These are phyloP conservation scores for Funneliformis caledonium DNA, from an alignment of 371 early-diverging fungal species.

Conservation along the genomic window DNA sequence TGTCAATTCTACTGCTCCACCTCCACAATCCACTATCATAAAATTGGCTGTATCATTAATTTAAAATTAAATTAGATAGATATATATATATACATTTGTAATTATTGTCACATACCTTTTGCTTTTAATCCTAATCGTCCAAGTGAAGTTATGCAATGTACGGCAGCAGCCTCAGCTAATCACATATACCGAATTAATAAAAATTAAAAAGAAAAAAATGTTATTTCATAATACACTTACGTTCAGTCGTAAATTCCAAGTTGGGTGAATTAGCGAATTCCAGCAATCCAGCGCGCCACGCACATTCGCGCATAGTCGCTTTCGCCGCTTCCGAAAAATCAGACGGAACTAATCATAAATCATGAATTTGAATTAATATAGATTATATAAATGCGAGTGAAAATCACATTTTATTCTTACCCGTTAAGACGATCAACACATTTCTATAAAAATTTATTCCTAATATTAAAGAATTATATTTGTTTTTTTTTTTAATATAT, in stretches of 20 bases:
- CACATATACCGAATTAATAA: neutral
- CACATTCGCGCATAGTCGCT: constrained; percentile 29
- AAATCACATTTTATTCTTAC: neutral
- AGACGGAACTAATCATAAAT: neutral
- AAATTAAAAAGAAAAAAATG: neutral
- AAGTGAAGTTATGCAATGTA: constrained; percentile 21
- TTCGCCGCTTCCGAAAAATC: constrained; percentile 20
- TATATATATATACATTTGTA: neutral
- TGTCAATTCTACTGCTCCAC: constrained; percentile 63
- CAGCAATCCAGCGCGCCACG: neutral
- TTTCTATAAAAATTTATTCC: constrained; percentile 7
- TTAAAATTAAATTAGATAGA: neutral
- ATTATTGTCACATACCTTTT: neutral
- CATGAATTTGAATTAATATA: neutral
- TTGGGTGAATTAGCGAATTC: neutral
- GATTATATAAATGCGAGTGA: neutral
- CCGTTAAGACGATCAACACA: neutral
- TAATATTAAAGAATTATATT: neutral
- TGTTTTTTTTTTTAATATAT: neutral
- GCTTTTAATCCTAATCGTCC: constrained; percentile 7
- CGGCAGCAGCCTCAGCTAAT: constrained; percentile 35
- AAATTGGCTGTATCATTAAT: constrained; percentile 43
- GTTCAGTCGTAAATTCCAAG: constrained; percentile 36
- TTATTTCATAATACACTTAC: constrained; percentile 1
- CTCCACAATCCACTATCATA: constrained; percentile 70